Percentiles rank a stretch among this genome's conserved stretches.
Conservation (phyloP, 192 early-diverging fungal species). For the Backusella parvicylindrica region DNA sequence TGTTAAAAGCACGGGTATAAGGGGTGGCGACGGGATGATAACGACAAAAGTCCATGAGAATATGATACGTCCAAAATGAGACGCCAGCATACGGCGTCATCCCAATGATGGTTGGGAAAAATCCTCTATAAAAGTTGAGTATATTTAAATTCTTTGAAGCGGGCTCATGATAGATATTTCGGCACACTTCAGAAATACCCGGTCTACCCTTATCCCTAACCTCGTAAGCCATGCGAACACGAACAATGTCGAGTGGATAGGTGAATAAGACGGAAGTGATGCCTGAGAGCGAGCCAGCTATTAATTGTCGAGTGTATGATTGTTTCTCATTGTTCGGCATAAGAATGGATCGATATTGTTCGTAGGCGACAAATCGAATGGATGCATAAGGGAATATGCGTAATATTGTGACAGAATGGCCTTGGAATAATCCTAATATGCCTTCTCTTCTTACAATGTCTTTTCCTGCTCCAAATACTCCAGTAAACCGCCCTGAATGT, state of each 20-base stretch:
- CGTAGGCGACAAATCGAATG: conserved; percentile 96
- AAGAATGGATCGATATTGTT: conserved; percentile 75
- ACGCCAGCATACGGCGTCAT: conserved; percentile 98
- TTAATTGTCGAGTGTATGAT: conserved; percentile 59
- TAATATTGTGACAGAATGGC: conserved; percentile 89
- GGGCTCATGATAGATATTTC: conserved; percentile 77
- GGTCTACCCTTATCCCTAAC: conserved; percentile 36
- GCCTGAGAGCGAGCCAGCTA: conserved; percentile 78
- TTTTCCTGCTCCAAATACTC: conserved; percentile 75
- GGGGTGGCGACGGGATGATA: conserved; percentile 36
- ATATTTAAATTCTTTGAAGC: conserved; percentile 47
- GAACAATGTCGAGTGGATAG: conserved; percentile 92
- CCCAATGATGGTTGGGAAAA: conserved; percentile 81
- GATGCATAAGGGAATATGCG: conserved; percentile 97
- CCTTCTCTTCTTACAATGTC: conserved; percentile 76
- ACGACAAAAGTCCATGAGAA: conserved; percentile 59
- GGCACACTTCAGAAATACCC: conserved; percentile 22
- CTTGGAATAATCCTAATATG: conserved; percentile 83
- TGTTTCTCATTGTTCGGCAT: conserved; percentile 67
- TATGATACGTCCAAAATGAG: conserved; percentile 89
- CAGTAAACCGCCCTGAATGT: conserved; percentile 64
- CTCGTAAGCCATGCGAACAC: conserved; percentile 93
- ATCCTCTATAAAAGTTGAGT: conserved; percentile 94
- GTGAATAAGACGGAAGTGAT: conserved; percentile 83
- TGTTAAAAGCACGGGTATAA: conserved; percentile 33